These are phyloP conservation scores for Yamadazyma phyllophila DNA, from an alignment of 805 yeast genomes.

Conservation along the genomic window DNA sequence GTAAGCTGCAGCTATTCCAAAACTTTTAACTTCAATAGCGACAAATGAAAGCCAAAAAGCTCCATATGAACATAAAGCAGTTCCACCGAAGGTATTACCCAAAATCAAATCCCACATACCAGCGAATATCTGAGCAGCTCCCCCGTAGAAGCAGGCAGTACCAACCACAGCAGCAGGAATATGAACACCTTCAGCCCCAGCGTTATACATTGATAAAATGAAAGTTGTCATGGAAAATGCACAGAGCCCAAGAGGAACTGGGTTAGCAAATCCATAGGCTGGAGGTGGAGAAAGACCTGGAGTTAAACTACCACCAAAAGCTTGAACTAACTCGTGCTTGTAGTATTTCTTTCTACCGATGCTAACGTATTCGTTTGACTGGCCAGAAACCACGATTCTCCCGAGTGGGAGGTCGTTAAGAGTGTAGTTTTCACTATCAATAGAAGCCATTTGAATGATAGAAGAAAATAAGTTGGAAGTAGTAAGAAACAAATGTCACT, in stretches of 20 bases:
- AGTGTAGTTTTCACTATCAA: constrained; percentile 5
- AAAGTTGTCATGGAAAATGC: constrained; percentile 66
- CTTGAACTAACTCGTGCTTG: constrained; percentile 35
- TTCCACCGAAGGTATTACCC: constrained; percentile 67
- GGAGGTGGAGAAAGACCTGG: constrained; percentile 40
- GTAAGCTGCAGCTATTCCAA: constrained; percentile 59
- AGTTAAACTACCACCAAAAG: constrained; percentile 36
- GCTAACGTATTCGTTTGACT: constrained; percentile 29
- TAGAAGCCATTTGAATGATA: constrained; percentile 4
- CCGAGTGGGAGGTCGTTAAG: constrained; percentile 13
- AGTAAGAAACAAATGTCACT: neutral
- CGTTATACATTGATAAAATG: constrained; percentile 54
- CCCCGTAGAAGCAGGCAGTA: constrained; percentile 62
- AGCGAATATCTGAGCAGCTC: constrained; percentile 55
- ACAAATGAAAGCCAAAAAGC: constrained; percentile 70
- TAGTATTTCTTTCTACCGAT: constrained; percentile 30
- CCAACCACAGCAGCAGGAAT: constrained; percentile 56
- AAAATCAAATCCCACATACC: constrained; percentile 66
- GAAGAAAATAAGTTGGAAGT: neutral
- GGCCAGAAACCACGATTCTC: constrained; percentile 21
- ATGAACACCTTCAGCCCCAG: constrained; percentile 51
- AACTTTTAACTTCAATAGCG: constrained; percentile 56
- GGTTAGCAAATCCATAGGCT: constrained; percentile 57
- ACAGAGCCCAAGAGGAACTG: constrained; percentile 62
- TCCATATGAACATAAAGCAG: constrained; percentile 62